A percentile compares a stretch with the other conserved stretches of the same genome.
Evolutionary conservation across 345 rosid genomes (phyloP).

Genomic region (Sonneratia caseolaris): DNA sequence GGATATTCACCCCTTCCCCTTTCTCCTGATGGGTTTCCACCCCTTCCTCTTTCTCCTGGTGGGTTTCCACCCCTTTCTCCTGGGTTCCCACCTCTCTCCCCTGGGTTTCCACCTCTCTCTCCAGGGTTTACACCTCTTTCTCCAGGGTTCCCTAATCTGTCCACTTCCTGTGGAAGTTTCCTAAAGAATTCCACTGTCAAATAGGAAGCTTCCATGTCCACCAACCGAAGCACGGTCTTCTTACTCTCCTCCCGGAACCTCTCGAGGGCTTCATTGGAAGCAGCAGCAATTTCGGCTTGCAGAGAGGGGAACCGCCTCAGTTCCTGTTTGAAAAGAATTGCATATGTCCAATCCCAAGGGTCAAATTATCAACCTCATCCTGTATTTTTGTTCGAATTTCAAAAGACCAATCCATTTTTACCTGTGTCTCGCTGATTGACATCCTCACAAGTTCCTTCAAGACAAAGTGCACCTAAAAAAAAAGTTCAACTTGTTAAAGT

Average conservation of each 20-base stretch:
- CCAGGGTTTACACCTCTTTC: constrained; percentile 3
- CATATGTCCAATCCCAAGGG: neutral
- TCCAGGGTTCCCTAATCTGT: constrained; percentile 13
- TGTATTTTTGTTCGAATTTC: neutral
- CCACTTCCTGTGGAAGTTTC: constrained; percentile 66
- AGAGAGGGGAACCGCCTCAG: constrained; percentile 69
- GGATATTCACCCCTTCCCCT: constrained; percentile 1
- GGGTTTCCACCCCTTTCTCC: neutral
- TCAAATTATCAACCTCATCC: neutral
- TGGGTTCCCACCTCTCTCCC: neutral
- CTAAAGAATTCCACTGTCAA: constrained; percentile 80
- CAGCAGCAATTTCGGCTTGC: constrained; percentile 61
- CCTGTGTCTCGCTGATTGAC: constrained; percentile 68
- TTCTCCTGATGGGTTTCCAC: neutral
- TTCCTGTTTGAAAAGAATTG: constrained; percentile 32
- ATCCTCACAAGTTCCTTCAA: constrained; percentile 73
- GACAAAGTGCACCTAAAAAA: constrained; percentile 59
- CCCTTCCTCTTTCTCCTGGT: neutral
- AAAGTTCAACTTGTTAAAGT: neutral
- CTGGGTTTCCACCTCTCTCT: constrained; percentile 2
- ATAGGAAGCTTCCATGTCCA: constrained; percentile 82
- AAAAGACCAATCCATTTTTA: constrained; percentile 11
- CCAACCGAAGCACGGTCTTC: constrained; percentile 50
- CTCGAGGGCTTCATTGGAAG: constrained; percentile 51
- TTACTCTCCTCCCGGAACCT: constrained; percentile 65